Conservation (phyloP, 768 basidiomycete genomes). For the Mycena venus region DNA sequence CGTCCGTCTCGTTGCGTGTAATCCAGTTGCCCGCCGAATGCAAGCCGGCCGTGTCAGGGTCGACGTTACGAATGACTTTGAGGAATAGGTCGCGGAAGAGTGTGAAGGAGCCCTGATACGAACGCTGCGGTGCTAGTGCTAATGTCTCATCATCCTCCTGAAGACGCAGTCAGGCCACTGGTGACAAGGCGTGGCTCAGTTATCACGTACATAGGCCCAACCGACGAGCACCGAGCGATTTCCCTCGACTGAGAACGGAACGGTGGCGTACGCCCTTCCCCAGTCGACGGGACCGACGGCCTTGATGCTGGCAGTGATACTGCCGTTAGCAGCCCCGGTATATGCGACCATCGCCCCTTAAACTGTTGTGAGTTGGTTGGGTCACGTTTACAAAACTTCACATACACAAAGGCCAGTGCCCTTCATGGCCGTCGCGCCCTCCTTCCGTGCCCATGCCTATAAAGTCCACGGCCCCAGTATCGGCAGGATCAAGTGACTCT, state of each 20-base stretch:
- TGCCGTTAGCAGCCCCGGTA: background rate
- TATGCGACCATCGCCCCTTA: conserved; percentile 28
- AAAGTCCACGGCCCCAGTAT: conserved; percentile 25
- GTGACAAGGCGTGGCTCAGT: too few relatives aligned
- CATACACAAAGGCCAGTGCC: conserved; percentile 31
- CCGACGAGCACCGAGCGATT: conserved; percentile 30
- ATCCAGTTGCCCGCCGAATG: conserved; percentile 24
- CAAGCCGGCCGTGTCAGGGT: conserved; percentile 24
- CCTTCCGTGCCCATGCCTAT: conserved; percentile 28
- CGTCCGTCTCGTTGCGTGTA: conserved; percentile 26
- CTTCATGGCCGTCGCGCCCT: conserved; percentile 25
- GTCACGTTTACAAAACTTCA: too few relatives aligned
- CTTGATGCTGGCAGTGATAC: conserved; percentile 17
- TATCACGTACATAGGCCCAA: conserved; percentile 18
- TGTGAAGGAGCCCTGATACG: conserved; percentile 28
- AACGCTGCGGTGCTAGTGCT: conserved; percentile 25
- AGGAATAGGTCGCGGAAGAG: conserved; percentile 32
- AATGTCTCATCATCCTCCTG: conserved; percentile 29
- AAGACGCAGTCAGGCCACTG: background rate
- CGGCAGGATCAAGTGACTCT: conserved; percentile 13
- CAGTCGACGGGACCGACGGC: conserved; percentile 24
- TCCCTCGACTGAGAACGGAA: conserved; percentile 19
- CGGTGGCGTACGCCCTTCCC: conserved; percentile 26
- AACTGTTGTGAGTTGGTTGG: background rate
- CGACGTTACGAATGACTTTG: conserved; percentile 30